Evolutionary conservation across 805 yeast species (phyloP).

Genomic region (Suhomyces faveliae): DNA sequence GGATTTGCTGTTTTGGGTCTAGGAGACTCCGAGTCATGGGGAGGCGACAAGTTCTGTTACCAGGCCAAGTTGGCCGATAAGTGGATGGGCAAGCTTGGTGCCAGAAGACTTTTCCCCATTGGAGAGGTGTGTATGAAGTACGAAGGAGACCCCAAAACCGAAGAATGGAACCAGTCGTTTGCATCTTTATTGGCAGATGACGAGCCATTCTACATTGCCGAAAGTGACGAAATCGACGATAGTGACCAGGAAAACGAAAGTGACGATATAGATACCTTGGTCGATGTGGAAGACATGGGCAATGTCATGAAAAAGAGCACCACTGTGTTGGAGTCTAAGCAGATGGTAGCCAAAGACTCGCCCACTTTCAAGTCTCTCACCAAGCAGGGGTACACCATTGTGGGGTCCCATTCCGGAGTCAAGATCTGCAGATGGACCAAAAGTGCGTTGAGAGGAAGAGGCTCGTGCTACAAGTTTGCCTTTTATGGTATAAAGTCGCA

Average conservation of each 20-base stretch:
- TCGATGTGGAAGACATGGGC: conserved; percentile 91
- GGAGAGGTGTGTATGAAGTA: conserved; percentile 82
- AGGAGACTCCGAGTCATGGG: conserved; percentile 86
- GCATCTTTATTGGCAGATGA: conserved; percentile 63
- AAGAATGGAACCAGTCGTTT: conserved; percentile 67
- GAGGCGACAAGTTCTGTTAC: conserved; percentile 74
- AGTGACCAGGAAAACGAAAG: conserved; percentile 43
- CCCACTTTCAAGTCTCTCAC: conserved; percentile 87
- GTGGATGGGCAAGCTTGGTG: conserved; percentile 81
- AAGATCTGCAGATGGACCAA: conserved; percentile 96
- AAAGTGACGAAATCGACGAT: conserved; percentile 57
- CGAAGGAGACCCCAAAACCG: conserved; percentile 56
- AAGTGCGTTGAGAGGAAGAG: conserved; percentile 89
- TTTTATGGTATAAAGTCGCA: conserved; percentile 89
- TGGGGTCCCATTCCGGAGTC: conserved; percentile 93
- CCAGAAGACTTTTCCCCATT: conserved; percentile 75
- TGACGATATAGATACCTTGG: conserved; percentile 40
- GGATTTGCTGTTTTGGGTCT: conserved; percentile 87
- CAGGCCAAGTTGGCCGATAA: conserved; percentile 76
- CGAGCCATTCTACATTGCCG: conserved; percentile 61
- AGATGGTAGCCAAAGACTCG: conserved; percentile 87
- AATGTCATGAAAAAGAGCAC: conserved; percentile 42
- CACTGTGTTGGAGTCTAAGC: conserved; percentile 42
- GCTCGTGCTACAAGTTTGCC: conserved; percentile 91
- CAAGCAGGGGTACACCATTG: conserved; percentile 90